phyloP scores from a whole-genome alignment of 495 filamentous ascomycete genomes.

The Glutinoglossum americanum region DNA sequence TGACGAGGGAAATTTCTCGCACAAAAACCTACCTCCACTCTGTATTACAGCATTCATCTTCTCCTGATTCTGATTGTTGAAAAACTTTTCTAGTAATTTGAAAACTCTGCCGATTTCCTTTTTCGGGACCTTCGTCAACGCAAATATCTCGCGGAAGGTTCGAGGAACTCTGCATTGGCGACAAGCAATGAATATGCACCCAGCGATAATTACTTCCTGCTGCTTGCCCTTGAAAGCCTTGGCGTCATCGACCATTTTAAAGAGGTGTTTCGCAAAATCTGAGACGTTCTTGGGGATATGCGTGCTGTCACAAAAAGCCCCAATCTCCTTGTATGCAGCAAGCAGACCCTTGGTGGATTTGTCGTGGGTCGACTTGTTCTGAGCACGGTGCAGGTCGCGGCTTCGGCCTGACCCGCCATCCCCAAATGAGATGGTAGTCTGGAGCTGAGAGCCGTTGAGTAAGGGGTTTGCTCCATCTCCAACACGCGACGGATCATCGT shows the following conservation, averaged over 20 bases:
- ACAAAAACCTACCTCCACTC: constrained; percentile 23
- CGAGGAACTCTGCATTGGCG: constrained; percentile 69
- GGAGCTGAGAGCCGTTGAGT: constrained; percentile 76
- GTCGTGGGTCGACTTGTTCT: constrained; percentile 67
- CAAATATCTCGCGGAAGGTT: constrained; percentile 82
- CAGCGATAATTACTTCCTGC: constrained; percentile 79
- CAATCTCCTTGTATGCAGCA: constrained; percentile 76
- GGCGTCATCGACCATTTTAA: constrained; percentile 77
- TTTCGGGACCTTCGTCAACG: constrained; percentile 79
- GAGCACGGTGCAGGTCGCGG: constrained; percentile 66
- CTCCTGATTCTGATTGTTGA: constrained; percentile 35
- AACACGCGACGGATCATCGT: constrained; percentile 92
- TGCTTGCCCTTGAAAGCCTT: constrained; percentile 91
- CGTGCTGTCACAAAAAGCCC: constrained; percentile 65
- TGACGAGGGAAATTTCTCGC: background rate
- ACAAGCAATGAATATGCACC: constrained; percentile 93
- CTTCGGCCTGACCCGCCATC: constrained; percentile 43
- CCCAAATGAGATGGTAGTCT: constrained; percentile 69
- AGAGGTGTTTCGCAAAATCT: constrained; percentile 80
- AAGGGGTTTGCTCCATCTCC: constrained; percentile 76
- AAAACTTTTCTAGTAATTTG: constrained; percentile 77
- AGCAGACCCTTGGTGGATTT: constrained; percentile 64
- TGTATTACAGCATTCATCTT: constrained; percentile 27
- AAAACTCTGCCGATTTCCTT: constrained; percentile 95
- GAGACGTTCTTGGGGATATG: constrained; percentile 57